These are phyloP conservation scores for Ciborinia camelliae DNA, from an alignment of 2,329 filamentous ascomycete genomes.

Conservation along the genomic window DNA sequence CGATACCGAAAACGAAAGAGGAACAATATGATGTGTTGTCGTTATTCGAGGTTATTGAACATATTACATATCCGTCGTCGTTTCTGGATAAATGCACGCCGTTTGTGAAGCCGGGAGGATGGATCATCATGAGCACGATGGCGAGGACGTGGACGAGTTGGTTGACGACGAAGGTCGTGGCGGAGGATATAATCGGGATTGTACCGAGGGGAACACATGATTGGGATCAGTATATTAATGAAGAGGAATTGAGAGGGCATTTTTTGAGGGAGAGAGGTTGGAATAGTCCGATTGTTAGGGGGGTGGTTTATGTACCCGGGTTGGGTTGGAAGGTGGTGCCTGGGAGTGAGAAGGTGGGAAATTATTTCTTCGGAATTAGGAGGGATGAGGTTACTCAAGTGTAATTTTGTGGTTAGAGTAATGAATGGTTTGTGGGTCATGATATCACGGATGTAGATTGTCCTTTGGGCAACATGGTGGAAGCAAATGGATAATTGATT, in stretches of 20 bases:
- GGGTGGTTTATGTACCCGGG: conserved; percentile 86
- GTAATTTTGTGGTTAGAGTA: background rate
- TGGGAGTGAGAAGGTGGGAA: conserved; percentile 81
- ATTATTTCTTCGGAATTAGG: conserved; percentile 92
- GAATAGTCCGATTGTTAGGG: conserved; percentile 62
- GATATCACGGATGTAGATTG: background rate
- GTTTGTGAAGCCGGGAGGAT: conserved; percentile 85
- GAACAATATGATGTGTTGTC: conserved; percentile 74
- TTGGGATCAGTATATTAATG: conserved; percentile 94
- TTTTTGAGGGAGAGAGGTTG: conserved; percentile 54
- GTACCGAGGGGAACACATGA: conserved; percentile 93
- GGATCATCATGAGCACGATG: conserved; percentile 90
- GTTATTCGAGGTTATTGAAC: conserved; percentile 92
- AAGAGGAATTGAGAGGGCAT: conserved; percentile 64
- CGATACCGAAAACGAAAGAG: conserved; percentile 39
- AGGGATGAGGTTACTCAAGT: conserved; percentile 40
- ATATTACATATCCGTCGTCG: conserved; percentile 70
- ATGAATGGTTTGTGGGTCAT: background rate
- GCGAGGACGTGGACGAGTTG: conserved; percentile 85
- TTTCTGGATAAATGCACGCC: conserved; percentile 70
- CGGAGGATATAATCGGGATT: conserved; percentile 81
- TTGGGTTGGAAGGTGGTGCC: conserved; percentile 82
- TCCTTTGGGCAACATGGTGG: too few relatives aligned
- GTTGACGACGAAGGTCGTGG: conserved; percentile 87
- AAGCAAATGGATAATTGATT: background rate